Conservation (phyloP, 2,329 filamentous ascomycete species). For the Canariomyces notabilis region DNA sequence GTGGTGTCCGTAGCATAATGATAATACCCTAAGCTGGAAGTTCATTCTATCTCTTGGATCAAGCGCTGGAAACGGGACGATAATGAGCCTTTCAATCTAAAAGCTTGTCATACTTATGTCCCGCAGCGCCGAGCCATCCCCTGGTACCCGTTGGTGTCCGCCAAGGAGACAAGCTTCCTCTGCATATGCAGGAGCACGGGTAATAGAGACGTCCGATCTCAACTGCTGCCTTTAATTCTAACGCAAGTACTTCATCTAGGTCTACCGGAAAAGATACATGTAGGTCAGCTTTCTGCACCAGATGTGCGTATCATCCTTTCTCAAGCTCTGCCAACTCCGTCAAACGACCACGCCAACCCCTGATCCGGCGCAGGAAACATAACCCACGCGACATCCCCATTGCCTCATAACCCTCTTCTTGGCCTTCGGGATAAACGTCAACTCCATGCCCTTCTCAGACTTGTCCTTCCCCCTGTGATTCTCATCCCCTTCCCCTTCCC, state of each 20-base stretch:
- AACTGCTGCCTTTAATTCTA: not conserved
- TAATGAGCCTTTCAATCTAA: not conserved
- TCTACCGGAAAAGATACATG: not conserved
- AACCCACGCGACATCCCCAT: not conserved
- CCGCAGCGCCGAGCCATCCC: not conserved
- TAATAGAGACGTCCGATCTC: not conserved
- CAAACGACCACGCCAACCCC: not conserved
- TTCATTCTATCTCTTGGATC: not conserved
- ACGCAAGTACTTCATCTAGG: not conserved
- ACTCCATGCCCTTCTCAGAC: conserved; percentile 4
- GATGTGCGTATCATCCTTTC: too few relatives aligned
- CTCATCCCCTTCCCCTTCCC: not conserved
- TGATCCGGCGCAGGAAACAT: not conserved
- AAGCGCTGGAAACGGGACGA: not conserved
- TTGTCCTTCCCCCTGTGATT: not conserved
- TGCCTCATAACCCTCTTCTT: conserved; percentile 6
- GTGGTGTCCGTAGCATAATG: too few relatives aligned
- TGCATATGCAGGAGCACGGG: not conserved
- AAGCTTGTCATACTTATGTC: not conserved
- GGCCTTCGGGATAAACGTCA: conserved; percentile 16
- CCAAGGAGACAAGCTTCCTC: not conserved
- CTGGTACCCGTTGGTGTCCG: not conserved
- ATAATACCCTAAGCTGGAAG: too few relatives aligned
- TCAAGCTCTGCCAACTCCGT: not conserved
- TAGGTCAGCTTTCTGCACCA: not conserved